Conservation (phyloP, 2,329 filamentous ascomycete genomes). For the Plectosphaerella cucumerina region DNA sequence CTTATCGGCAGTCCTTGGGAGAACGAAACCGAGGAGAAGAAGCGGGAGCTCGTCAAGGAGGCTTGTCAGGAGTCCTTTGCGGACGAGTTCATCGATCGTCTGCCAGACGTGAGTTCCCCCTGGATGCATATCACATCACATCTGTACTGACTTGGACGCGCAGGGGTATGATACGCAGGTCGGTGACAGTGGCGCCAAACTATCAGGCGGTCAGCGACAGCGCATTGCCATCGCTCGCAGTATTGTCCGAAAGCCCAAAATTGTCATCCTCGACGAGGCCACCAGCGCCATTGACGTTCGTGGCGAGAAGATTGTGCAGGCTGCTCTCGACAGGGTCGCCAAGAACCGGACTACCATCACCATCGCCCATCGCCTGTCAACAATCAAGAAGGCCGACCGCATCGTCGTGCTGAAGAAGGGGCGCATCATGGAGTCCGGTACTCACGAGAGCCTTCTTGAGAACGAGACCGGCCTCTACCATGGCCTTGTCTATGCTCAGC, state of each 20-base stretch:
- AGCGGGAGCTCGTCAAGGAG: conserved; percentile 34
- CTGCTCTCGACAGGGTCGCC: conserved; percentile 17
- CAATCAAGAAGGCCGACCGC: conserved; percentile 25
- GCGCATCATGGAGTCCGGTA: conserved; percentile 36
- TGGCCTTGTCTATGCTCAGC: conserved; percentile 61
- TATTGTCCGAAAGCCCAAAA: conserved; percentile 55
- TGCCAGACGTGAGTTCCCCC: conserved; percentile 31
- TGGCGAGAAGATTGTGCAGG: conserved; percentile 34
- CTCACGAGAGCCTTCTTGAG: conserved; percentile 44
- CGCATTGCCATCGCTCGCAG: conserved; percentile 59
- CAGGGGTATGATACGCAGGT: conserved; percentile 50
- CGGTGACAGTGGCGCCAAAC: conserved; percentile 54
- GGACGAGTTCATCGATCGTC: conserved; percentile 45
- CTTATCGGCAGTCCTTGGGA: conserved; percentile 32
- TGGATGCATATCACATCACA: not conserved
- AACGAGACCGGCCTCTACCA: conserved; percentile 60
- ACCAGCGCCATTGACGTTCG: conserved; percentile 44
- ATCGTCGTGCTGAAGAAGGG: conserved; percentile 38
- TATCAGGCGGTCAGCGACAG: conserved; percentile 60
- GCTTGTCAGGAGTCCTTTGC: conserved; percentile 50
- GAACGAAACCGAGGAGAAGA: conserved; percentile 30
- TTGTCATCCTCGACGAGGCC: conserved; percentile 61
- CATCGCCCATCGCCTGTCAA: conserved; percentile 19
- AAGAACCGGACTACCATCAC: conserved; percentile 16
- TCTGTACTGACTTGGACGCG: not conserved